A percentile compares a stretch with the other conserved stretches of the same genome.
Evolutionary conservation across 176 grass and related monocot species (phyloP).

Genomic region (Thalia dealbata): DNA sequence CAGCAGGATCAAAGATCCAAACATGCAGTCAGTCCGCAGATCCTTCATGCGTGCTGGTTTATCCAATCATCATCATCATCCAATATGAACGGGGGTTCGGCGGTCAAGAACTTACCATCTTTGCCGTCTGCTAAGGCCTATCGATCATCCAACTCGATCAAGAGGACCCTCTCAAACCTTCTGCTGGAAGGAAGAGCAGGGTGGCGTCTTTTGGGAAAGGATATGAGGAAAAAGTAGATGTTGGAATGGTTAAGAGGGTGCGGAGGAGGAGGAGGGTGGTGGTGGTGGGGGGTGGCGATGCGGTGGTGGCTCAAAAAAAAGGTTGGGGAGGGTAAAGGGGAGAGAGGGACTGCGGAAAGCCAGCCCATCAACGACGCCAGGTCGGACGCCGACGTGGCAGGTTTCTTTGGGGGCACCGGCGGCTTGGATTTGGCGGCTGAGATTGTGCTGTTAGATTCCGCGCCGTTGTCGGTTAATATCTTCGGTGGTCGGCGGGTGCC

Average conservation of each 20-base stretch:
- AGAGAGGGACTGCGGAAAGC: not conserved
- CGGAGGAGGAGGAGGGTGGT: not conserved
- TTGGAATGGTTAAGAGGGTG: not conserved
- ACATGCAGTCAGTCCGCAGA: not conserved
- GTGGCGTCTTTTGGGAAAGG: not conserved
- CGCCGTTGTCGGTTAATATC: not conserved
- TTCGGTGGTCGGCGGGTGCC: not conserved
- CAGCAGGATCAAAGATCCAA: constrained; percentile 24
- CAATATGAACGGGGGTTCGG: not conserved
- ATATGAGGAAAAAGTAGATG: not conserved
- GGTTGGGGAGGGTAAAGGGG: not conserved
- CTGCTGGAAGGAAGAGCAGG: not conserved
- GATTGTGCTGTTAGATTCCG: not conserved
- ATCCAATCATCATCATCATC: too few relatives aligned
- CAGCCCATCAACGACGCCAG: not conserved
- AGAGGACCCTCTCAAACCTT: constrained; percentile 2
- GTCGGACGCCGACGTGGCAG: constrained; percentile 16
- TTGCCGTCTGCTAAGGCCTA: constrained; percentile 26
- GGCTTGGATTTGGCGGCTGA: not conserved
- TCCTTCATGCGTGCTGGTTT: not conserved
- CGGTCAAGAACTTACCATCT: constrained; percentile 7
- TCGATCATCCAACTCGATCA: constrained; percentile 5
- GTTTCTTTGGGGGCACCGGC: constrained; percentile 20
- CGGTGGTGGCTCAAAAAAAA: not conserved
- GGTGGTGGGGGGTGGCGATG: not conserved